Base-by-base conservation (phyloP, 2,329 filamentous ascomycete species). In the Myriosclerotinia curreyana region DNA sequence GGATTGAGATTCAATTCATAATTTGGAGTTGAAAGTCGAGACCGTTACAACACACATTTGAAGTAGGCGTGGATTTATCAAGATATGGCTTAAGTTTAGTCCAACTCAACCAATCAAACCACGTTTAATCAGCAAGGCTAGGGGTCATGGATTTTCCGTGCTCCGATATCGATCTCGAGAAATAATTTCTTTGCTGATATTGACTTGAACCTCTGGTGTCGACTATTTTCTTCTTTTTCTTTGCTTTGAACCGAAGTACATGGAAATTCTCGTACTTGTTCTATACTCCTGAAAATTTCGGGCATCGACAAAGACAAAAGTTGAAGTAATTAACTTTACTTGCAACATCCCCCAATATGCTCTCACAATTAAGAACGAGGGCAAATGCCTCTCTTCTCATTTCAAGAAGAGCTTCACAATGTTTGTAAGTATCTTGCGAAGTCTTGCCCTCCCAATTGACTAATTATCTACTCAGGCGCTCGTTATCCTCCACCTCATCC, bases 301-400 rank as follows among this genome's bases (percentile, higher is more conserved):
- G 28, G 20, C 55, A 48, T 36, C n/a, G 8, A 58, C 20, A 25
- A 48, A 58, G 28, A 36, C 28, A 48, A 36, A 34, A 25, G 55
- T 58, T 36, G 42, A 52, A 60, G 55, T 60, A 22, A 53, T 40
- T 60, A 60, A 60, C 17, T 64, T 60, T 46, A 60, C 62, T 60
- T n/a, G 25, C 38, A 60, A 60, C 54, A 44, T 40, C 15, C 36
- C n/a, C 11, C 17, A 42, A 50, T 58, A 66, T 74, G 69, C 67
- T 73, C 59, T 70, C 72, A 65, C 70, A 70, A 68, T 69, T 75
- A 67, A 70, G 70, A 64, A 69, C 65, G 49, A 64, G 70, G 68
- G 73, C 71, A 31, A 70, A 67, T 67, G 67, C 70, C 66, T 68
- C 68, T 40, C 48, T 71, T 54, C 68, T 69, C 28, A 71, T 67